These are phyloP conservation scores for Psidium friedrichsthalianum DNA, from an alignment of 345 rosid species.

Conservation along the genomic window DNA sequence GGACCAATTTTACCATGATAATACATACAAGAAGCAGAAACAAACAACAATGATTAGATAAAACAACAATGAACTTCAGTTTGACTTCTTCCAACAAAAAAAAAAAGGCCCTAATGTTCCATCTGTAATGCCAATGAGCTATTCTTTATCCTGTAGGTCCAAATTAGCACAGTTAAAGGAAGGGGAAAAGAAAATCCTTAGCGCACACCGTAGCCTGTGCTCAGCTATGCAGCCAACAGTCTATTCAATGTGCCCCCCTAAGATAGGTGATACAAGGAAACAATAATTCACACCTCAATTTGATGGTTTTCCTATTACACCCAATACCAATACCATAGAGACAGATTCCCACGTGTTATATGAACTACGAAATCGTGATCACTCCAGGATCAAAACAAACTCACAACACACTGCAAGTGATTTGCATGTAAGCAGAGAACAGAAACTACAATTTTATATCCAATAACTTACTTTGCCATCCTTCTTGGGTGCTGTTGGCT, in stretches of 20 bases:
- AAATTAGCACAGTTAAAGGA: not conserved
- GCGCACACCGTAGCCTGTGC: not conserved
- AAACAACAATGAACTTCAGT: not conserved
- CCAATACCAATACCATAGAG: not conserved
- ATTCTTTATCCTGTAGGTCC: not conserved
- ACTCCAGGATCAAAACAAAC: not conserved
- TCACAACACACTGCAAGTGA: not conserved
- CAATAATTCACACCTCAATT: not conserved
- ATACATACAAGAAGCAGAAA: not conserved
- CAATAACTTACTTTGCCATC: constrained; percentile 35
- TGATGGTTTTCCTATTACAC: not conserved
- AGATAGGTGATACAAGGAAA: not conserved
- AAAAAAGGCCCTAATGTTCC: not conserved
- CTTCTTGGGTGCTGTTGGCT: constrained; percentile 30
- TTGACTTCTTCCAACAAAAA: not conserved
- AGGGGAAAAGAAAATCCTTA: not conserved
- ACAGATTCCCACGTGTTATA: not conserved
- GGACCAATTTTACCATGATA: not conserved
- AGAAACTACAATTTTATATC: not conserved
- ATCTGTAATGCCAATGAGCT: not conserved
- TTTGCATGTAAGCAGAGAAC: not conserved
- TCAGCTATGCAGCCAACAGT: not conserved
- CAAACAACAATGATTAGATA: not conserved
- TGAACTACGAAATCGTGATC: not conserved
- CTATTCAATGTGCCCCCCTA: not conserved